Percentiles rank a stretch among this genome's conserved stretches.
These are phyloP conservation scores for Ophiostoma pallidulum DNA, from an alignment of 2,329 filamentous ascomycete genomes.

Conservation along the genomic window DNA sequence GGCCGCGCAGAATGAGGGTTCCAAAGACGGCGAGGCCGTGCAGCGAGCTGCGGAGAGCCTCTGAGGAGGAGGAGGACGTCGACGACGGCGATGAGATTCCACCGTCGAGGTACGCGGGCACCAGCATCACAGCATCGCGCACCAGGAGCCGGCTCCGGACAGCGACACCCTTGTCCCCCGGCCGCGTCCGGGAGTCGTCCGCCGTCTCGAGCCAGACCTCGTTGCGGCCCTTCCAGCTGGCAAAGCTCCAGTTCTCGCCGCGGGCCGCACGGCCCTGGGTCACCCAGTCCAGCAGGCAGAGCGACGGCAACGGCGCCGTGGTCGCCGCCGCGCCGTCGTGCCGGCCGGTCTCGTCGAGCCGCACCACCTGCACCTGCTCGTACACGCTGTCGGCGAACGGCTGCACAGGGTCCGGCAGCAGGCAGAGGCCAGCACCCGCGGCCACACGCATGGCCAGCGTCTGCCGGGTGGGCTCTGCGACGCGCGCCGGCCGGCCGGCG, in stretches of 20 bases:
- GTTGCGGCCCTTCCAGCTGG: slow-evolving; percentile 71
- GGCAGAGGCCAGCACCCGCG: slow-evolving; percentile 45
- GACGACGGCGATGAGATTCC: neutral
- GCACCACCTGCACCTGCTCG: slow-evolving; percentile 73
- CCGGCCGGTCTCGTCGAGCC: slow-evolving; percentile 39
- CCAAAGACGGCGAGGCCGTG: slow-evolving; percentile 69
- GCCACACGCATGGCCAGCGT: slow-evolving; percentile 42
- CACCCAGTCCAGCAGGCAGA: slow-evolving; percentile 91
- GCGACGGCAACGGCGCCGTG: slow-evolving; percentile 28
- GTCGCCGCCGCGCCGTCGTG: slow-evolving; percentile 25
- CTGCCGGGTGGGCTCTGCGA: slow-evolving; percentile 41
- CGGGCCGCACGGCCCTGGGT: slow-evolving; percentile 75
- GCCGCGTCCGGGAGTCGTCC: slow-evolving; percentile 15
- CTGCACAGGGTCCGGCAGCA: slow-evolving; percentile 86
- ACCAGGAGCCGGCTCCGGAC: slow-evolving; percentile 55
- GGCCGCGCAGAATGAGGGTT: slow-evolving; percentile 73
- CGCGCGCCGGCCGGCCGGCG: neutral
- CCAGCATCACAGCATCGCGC: slow-evolving; percentile 72
- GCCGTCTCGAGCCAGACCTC: slow-evolving; percentile 57
- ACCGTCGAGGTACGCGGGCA: slow-evolving; percentile 23
- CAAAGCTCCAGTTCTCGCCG: slow-evolving; percentile 82
- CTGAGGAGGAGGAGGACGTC: neutral
- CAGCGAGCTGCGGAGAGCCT: slow-evolving; percentile 52
- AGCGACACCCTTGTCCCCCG: no score
- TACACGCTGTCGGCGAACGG: slow-evolving; percentile 81